Evolutionary conservation across 306 rosid genomes (phyloP), one percentile per base, ranked within the genome.

Genomic region (Quercus suber): DNA sequence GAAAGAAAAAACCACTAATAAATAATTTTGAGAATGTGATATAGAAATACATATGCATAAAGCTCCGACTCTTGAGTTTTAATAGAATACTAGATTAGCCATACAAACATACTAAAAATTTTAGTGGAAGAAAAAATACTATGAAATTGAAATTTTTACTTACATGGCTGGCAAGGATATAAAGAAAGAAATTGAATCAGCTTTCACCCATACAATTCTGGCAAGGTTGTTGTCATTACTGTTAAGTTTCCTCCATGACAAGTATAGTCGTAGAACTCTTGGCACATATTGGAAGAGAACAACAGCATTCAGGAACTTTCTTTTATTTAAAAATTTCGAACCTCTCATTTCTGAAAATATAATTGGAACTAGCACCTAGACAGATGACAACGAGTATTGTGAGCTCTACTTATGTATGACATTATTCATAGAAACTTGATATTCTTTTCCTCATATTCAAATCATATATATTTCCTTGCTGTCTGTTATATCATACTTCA

Each of bases 131-230:
- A 10, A 37, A 33, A 33, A 0, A 37, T 37, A 37, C 43, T 1
- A 37, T 1, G 43, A 37, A 37, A 37, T 37, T 37, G 43, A 37
- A 37, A 37, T 1, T 37, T 1, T 52, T 45, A 74, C 87, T 97
- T 85, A 94, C 98, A 85, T 94, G 98, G 78, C 98, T 88, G 59
- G 98, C 94, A 64, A 94, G 92, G 94, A 94, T 90, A 89, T 94
- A 90, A 20, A 93, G 97, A 55, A 93, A 87, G 83, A 93, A 96
- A 84, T 93, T 93, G 81, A 93, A 91, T 69, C 97, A 78, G 97
- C 98, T 86, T 97, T 97, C 56, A 96, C 97, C 97, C 98, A 92
- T 17, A 37, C 10, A 37, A 6, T 37, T 37, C 91, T 94, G 6
- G 94, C 89, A 72, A 94, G 90, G 73, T 89, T 90, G 76, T 93